Conservation (phyloP, 2,329 filamentous ascomycete species). For the Ceratocystis albifundus region DNA sequence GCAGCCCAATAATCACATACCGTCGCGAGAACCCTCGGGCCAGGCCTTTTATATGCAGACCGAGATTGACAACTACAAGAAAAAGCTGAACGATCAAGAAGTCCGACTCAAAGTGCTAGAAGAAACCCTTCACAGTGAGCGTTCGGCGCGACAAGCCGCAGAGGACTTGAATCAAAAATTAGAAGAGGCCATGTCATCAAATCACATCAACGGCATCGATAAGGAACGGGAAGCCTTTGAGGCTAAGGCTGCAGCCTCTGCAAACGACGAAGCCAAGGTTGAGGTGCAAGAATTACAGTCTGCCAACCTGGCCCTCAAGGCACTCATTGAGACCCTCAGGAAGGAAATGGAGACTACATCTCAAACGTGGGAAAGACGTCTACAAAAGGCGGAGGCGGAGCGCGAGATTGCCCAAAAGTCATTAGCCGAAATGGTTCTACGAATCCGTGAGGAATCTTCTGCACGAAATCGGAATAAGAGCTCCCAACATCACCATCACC, state of each 20-base stretch:
- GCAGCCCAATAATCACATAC: constrained; percentile 28
- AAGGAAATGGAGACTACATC: constrained; percentile 48
- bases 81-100: constrained; percentile 53
- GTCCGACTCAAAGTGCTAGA: constrained; percentile 45
- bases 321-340: constrained; percentile 63
- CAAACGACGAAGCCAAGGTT: constrained; percentile 30
- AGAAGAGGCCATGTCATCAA: constrained; percentile 35
- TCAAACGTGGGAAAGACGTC: neutral
- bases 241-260: constrained; percentile 21
- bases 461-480: constrained; percentile 11
- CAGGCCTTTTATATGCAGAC: constrained; percentile 80
- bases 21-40: constrained; percentile 41
- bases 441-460: constrained; percentile 44
- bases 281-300: constrained; percentile 25
- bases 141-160: constrained; percentile 67
- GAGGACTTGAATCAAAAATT: constrained; percentile 69
- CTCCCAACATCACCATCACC: neutral
- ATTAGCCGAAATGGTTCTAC: constrained; percentile 76
- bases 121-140: constrained; percentile 63
- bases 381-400: constrained; percentile 63
- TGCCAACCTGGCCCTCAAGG: constrained; percentile 40
- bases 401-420: constrained; percentile 59
- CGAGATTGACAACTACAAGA: constrained; percentile 69
- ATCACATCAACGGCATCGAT: constrained; percentile 8
- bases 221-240: constrained; percentile 4